Conservation (phyloP, 305 asterid species). For the Rubia tinctorum region DNA sequence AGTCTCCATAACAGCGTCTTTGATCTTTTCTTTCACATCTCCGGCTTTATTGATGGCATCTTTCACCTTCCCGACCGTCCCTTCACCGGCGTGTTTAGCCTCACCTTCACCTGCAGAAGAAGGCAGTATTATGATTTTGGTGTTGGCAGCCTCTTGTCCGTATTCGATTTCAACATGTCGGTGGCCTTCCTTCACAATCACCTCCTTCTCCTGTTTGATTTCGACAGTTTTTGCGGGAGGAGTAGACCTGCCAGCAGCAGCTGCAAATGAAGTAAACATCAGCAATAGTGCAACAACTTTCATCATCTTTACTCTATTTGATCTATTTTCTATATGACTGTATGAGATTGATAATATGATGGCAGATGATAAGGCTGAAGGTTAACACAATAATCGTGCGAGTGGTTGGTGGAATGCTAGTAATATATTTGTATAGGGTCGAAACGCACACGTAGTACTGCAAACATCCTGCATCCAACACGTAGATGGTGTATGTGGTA, state of each 20-base stretch:
- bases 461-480: too few species aligned
- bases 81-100: slow-evolving; percentile 10
- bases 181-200: slow-evolving; percentile 37
- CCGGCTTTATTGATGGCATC: neutral
- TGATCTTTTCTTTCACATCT: slow-evolving; percentile 8
- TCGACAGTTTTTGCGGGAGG: slow-evolving; percentile 13
- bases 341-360: too few species aligned
- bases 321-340: too few species aligned
- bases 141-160: slow-evolving; percentile 16
- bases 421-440: too few species aligned
- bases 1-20: neutral
- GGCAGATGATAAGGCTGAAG: too few species aligned
- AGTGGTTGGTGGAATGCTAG: too few species aligned
- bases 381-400: too few species aligned
- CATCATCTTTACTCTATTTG: slow-evolving; percentile 23
- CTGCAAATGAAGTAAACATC: slow-evolving; percentile 15
- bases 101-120: neutral
- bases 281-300: too few species aligned
- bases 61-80: slow-evolving; percentile 14
- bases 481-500: too few species aligned
- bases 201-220: slow-evolving; percentile 10
- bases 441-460: too few species aligned
- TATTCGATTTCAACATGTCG: neutral
- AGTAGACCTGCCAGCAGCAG: slow-evolving; percentile 27
- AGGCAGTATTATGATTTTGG: slow-evolving; percentile 30